Evolutionary conservation across 1,139 yeast species (phyloP).

Genomic region (Protomyces macrosporus): DNA sequence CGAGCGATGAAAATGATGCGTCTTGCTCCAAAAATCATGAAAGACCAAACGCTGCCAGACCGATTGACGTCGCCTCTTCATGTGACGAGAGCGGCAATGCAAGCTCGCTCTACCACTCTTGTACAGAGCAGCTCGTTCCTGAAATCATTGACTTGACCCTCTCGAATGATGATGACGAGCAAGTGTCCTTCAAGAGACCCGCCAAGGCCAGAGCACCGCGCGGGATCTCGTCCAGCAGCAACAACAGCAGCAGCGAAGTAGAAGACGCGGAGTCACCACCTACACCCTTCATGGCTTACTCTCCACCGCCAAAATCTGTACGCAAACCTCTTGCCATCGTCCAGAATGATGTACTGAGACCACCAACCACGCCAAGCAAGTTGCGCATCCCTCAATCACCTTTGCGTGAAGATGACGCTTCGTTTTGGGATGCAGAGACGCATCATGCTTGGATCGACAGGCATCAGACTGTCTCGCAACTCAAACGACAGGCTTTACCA

Average conservation of each 20-base stretch:
- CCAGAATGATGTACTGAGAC: background rate
- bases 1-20: background rate
- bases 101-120: background rate
- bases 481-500: background rate
- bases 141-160: background rate
- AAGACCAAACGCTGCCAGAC: background rate
- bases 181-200: background rate
- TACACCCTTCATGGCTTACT: background rate
- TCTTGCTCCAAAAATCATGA: background rate
- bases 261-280: background rate
- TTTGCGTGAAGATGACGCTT: constrained; percentile 1
- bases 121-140: background rate
- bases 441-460: background rate
- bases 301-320: background rate
- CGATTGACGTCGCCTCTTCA: background rate
- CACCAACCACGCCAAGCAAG: background rate
- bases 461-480: background rate
- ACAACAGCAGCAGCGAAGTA: background rate
- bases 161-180: background rate
- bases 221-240: no score
- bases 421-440: constrained; percentile 8
- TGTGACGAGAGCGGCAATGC: background rate
- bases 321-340: background rate
- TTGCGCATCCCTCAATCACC: constrained; percentile 2
- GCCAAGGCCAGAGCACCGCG: no score